Evolutionary conservation across 805 yeast species (phyloP), one percentile per base, ranked within the genome.

Genomic region (Metschnikowia arizonensis): DNA sequence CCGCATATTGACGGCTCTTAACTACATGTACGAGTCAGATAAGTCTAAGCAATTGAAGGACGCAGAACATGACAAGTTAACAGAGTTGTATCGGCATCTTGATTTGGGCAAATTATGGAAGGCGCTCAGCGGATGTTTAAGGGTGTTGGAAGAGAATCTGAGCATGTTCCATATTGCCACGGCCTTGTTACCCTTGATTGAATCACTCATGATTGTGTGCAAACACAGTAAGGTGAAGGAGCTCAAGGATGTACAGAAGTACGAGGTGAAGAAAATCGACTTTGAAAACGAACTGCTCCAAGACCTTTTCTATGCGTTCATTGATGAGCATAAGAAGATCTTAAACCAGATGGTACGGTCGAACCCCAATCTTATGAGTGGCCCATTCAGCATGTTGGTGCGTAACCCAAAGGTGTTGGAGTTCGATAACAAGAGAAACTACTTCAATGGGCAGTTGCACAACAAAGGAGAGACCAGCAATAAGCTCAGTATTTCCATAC

Each of bases 151-250:
- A 57, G 81, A 76, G 18, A 76, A 77, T 33, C 72, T 76, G 12
- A 70, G 72, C 12, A 65, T 83, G 18, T 46, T 61, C 1, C 62
- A 57, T 40, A 79, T 88, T 36, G 89, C 96, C 0, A 84, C 95
- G 1, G 83, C 87, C 1, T 65, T 90, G 19, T 69, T 91, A 19
- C 97, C 98, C 0, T 64, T 89, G 49, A 88, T 91, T 49, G 99
- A 91, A 61, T 82, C 96, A 0, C 71, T 93, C 46, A 88, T 93
- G 95, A 96, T 91, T 40, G 93, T 93, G n/a, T 89, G 96, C 65
- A 90, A 90, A 58, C 95, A 87, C 58, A 79, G 88, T 54, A 77
- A 77, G 49, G 82, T 80, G 33, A 77, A 74, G 56, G 83, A 78
- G 42, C 65, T 74, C 46, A 75, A 78, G 46, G 87, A 80, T 46